Base-by-base conservation (phyloP, 2,329 filamentous ascomycete genomes). In the Microsporum ferrugineum region DNA sequence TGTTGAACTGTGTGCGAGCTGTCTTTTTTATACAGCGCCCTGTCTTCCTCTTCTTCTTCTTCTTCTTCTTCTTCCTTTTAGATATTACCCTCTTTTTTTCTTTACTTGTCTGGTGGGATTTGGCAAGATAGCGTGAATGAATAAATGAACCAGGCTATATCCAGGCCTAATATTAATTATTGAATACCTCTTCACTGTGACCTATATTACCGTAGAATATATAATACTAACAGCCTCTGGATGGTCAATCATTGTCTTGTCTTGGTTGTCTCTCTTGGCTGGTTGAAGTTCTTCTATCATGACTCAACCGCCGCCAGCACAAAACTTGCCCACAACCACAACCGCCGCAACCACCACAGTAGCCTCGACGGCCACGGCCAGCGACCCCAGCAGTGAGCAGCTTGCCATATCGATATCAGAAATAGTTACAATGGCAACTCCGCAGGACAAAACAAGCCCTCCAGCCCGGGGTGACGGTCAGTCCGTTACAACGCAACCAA, bases 41-140 rank as follows among this genome's bases (percentile, higher is more conserved):
- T 23, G 1, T 43, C 39, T 41, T 41, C n/a, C 10, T 43, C 39
- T 43, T 23, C 39, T 41, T n/a, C 38, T 41, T 41, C 38, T 43
- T 43, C 14, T 51, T 51, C n/a, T 47, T 47, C n/a, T 23, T 23
- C 43, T 14, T 23, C n/a, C 43, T 2, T 56, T 31, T 56, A 23
- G n/a, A 38, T 38, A 31, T 29, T 27, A 23, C 38, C 2, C 10
- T 17, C 27, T 57, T 17, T 12, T 57, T 27, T 38, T 12, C 31
- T 39, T 57, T 43, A n/a, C 38, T 41, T 41, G 33, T 41, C 39
- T 41, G 38, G 56, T 43, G 34, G 36, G 36, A 45, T 41, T 23
- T 58, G 56, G 23, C 36, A 36, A 58, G 56, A 36, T 41, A 58
- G 56, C 51, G 51, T 55, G 51, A 51, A 34, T 55, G 33, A 55